phyloP scores from a whole-genome alignment of 352 stramenopile genomes.

The Phytophthora chlamydospora region DNA sequence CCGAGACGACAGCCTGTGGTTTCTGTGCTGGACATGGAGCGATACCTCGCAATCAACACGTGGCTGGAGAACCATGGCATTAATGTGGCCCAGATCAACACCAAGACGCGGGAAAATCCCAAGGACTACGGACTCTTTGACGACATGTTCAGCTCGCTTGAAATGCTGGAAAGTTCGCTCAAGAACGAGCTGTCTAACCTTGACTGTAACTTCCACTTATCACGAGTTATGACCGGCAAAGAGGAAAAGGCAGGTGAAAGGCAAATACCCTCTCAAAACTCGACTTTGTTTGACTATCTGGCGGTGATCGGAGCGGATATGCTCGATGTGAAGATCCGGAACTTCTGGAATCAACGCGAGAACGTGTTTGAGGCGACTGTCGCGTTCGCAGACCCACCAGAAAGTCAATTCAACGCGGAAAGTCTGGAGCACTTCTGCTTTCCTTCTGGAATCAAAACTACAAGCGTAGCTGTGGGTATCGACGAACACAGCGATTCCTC shows the following conservation, averaged over 20 bases:
- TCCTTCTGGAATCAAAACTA: constrained; percentile 41
- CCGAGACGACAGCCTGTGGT: constrained; percentile 23
- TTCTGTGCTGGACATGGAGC: constrained; percentile 48
- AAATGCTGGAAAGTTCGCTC: constrained; percentile 44
- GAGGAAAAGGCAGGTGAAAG: constrained; percentile 18
- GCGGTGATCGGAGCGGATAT: constrained; percentile 54
- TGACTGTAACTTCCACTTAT: constrained; percentile 1
- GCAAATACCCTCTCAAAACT: not conserved
- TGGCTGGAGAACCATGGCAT: constrained; percentile 55
- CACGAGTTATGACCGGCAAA: not conserved
- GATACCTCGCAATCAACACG: constrained; percentile 47
- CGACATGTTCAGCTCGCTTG: constrained; percentile 53
- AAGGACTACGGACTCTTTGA: constrained; percentile 41
- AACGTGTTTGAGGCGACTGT: constrained; percentile 64
- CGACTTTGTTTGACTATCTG: constrained; percentile 53
- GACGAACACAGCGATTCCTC: not conserved
- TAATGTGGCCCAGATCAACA: constrained; percentile 29
- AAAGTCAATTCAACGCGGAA: constrained; percentile 70
- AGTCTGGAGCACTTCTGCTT: constrained; percentile 84
- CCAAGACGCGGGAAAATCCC: constrained; percentile 1
- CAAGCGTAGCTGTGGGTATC: not conserved
- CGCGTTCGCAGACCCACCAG: constrained; percentile 65
- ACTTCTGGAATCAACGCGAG: constrained; percentile 47
- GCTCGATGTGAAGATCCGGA: constrained; percentile 48
- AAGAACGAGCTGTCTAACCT: constrained; percentile 45